Conservation (phyloP, 2,329 filamentous ascomycete species). For the Stemphylium beticola region DNA sequence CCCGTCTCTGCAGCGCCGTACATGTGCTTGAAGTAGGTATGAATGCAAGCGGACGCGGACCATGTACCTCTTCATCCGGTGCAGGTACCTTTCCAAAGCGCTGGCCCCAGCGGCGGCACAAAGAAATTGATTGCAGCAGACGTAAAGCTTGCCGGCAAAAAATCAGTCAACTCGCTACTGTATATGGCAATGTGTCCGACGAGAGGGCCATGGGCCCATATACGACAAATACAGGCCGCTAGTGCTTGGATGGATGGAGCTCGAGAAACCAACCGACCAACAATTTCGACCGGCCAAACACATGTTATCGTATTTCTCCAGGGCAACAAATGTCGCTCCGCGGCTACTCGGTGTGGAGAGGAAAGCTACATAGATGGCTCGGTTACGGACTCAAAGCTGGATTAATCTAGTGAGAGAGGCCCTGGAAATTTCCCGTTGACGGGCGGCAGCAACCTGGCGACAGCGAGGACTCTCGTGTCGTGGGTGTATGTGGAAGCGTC, state of each 20-base stretch:
- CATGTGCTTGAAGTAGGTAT: conserved; percentile 33
- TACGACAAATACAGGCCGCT: conserved; percentile 21
- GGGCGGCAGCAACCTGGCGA: conserved; percentile 24
- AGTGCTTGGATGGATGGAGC: conserved; percentile 20
- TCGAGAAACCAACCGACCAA: conserved; percentile 20
- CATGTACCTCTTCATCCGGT: conserved; percentile 45
- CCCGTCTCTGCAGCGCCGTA: conserved; percentile 37
- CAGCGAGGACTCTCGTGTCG: conserved; percentile 15
- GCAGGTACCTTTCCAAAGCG: conserved; percentile 38
- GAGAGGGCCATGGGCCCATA: conserved; percentile 22
- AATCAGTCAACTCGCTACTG: conserved; percentile 22
- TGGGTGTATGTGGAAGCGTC: conserved; percentile 25
- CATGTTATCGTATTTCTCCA: conserved; percentile 17
- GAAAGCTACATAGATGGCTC: conserved; percentile 8
- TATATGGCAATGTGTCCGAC: conserved; percentile 37
- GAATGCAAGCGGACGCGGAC: conserved; percentile 39
- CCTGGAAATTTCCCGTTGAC: conserved; percentile 25
- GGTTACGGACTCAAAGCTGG: conserved; percentile 8
- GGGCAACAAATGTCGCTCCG: not conserved
- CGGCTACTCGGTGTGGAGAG: conserved; percentile 11
- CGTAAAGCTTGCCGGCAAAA: conserved; percentile 23
- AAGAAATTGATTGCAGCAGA: conserved; percentile 39
- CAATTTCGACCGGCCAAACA: conserved; percentile 21
- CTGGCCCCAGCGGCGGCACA: conserved; percentile 29
- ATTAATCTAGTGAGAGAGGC: not conserved